Conservation (phyloP, 2,329 filamentous ascomycete genomes). For the Fusarium coicis region DNA sequence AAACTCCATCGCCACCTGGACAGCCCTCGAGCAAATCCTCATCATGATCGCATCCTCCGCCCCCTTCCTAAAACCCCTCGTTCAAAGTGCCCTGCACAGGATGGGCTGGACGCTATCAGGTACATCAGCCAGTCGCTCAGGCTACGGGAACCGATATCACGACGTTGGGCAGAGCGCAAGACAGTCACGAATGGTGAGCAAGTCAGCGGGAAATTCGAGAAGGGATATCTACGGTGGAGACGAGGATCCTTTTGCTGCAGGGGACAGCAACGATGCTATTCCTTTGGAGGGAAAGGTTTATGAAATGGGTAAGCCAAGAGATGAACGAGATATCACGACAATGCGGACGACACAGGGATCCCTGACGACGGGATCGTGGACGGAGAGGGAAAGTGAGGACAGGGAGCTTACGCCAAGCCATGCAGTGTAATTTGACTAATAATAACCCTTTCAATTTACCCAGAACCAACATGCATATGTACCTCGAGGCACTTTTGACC, state of each 20-base stretch:
- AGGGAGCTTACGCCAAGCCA: conserved; percentile 17
- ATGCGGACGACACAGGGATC: background rate
- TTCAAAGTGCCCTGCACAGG: background rate
- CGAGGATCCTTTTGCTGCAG: conserved; percentile 9
- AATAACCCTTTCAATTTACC: background rate
- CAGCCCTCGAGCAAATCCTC: conserved; percentile 22
- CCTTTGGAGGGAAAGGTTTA: conserved; percentile 1
- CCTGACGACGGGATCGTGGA: conserved; percentile 4
- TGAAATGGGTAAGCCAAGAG: background rate
- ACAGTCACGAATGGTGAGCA: conserved; percentile 2
- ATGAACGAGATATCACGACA: background rate
- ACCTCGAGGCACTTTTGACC: background rate
- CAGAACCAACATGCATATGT: background rate
- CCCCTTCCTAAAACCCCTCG: conserved; percentile 6
- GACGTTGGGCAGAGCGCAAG: background rate
- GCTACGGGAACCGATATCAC: conserved; percentile 1
- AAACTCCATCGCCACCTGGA: conserved; percentile 23
- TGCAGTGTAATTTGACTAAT: conserved; percentile 9
- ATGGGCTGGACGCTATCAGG: conserved; percentile 23
- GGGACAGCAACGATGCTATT: conserved; percentile 5
- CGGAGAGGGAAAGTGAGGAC: conserved; percentile 12
- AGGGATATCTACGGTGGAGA: conserved; percentile 6
- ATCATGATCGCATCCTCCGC: conserved; percentile 27
- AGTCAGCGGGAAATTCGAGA: background rate
- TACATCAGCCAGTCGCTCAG: background rate